Evolutionary conservation across 192 early-diverging fungal species (phyloP).

Genomic region (Backusella circina): DNA sequence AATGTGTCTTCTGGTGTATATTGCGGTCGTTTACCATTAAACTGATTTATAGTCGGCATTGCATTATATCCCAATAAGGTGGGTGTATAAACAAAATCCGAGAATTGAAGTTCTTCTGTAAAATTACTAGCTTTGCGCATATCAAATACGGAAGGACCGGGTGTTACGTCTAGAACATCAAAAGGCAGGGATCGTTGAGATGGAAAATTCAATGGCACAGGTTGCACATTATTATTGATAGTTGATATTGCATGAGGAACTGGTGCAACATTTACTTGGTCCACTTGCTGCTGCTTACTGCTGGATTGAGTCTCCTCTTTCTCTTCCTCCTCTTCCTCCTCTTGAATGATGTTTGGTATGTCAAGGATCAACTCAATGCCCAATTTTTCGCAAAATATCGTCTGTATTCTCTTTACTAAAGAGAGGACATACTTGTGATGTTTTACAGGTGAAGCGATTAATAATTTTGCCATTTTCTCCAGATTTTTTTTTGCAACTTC

Average conservation of each 20-base stretch:
- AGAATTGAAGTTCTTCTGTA: conserved; percentile 10
- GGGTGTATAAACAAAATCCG: conserved; percentile 32
- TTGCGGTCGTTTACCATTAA: background rate
- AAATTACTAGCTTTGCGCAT: background rate
- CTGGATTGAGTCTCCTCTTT: background rate
- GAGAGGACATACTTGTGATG: conserved; percentile 27
- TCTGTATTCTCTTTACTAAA: conserved; percentile 22
- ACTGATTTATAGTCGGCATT: background rate
- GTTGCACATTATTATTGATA: background rate
- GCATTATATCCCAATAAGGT: background rate
- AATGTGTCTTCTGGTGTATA: background rate
- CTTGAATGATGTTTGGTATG: background rate
- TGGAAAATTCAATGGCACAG: background rate
- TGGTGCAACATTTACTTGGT: background rate
- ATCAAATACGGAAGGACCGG: background rate
- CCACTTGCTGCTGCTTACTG: background rate
- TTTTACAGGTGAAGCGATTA: conserved; percentile 14
- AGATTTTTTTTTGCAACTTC: conserved; percentile 15
- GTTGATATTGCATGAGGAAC: background rate
- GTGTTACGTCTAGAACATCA: background rate
- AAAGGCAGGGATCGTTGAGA: background rate
- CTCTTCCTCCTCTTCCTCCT: background rate
- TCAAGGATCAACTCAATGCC: background rate
- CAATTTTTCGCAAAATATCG: background rate
- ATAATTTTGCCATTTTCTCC: background rate